Conservation (phyloP, 768 basidiomycete species). For the Serendipita sp. region DNA sequence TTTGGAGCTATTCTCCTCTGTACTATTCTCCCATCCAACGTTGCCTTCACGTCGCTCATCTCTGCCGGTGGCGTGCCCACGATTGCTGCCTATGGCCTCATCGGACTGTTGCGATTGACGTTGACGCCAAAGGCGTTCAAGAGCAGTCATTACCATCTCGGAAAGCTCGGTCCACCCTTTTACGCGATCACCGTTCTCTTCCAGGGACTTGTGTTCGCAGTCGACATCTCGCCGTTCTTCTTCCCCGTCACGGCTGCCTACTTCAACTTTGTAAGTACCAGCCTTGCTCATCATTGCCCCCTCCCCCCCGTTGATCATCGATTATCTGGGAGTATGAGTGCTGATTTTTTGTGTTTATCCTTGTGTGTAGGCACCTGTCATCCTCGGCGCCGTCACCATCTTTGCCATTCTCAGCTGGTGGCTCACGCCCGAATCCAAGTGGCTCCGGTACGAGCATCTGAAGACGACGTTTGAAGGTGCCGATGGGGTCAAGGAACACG, state of each 20-base stretch:
- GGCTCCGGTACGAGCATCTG: conserved; percentile 48
- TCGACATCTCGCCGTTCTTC: conserved; percentile 72
- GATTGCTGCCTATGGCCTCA: conserved; percentile 76
- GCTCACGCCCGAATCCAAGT: conserved; percentile 61
- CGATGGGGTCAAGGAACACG: neutral
- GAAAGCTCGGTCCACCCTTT: conserved; percentile 48
- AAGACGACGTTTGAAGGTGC: conserved; percentile 13
- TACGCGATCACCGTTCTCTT: conserved; percentile 54
- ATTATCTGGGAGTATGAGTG: neutral
- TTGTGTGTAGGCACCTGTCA: conserved; percentile 44
- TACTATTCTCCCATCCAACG: conserved; percentile 76
- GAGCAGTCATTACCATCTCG: conserved; percentile 56
- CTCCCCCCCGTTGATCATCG: too few relatives aligned
- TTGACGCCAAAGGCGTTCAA: conserved; percentile 65
- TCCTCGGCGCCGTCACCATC: conserved; percentile 63
- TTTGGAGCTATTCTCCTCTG: conserved; percentile 66
- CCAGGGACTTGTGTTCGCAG: conserved; percentile 59
- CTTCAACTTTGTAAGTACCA: conserved; percentile 67
- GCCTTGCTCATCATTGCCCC: neutral
- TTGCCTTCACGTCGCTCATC: conserved; percentile 82
- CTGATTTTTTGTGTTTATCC: neutral
- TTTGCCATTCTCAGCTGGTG: conserved; percentile 68
- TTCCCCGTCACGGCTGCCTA: conserved; percentile 63
- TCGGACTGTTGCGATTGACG: conserved; percentile 58
- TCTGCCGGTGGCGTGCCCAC: conserved; percentile 78